Percentiles rank a stretch among this genome's conserved stretches.
phyloP scores from a whole-genome alignment of 192 early-diverging fungal species.

The Entomortierella beljakovae region DNA sequence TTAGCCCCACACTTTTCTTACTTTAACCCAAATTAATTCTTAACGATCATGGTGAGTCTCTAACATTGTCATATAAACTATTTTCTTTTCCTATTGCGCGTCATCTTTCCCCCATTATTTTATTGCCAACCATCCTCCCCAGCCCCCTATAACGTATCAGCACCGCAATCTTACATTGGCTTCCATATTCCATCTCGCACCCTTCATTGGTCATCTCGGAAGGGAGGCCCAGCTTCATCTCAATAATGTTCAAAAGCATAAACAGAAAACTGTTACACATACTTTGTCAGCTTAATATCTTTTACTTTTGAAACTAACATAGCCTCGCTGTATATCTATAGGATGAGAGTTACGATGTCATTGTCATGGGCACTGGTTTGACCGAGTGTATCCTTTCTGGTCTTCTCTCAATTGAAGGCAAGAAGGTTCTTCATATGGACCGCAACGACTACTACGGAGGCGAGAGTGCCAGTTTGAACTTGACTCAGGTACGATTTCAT shows the following conservation, averaged over 20 bases:
- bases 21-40: background rate
- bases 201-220: conserved; percentile 5
- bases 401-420: conserved; percentile 89
- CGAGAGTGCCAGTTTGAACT: conserved; percentile 94
- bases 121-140: background rate
- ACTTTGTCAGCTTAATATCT: background rate
- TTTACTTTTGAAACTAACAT: background rate
- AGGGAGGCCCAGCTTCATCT: background rate
- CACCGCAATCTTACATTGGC: conserved; percentile 1
- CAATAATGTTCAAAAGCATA: background rate
- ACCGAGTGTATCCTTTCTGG: conserved; percentile 93
- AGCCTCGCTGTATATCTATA: conserved; percentile 21
- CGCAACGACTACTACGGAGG: conserved; percentile 99
- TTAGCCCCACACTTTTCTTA: conserved; percentile 1
- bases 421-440: conserved; percentile 93
- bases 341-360: conserved; percentile 92
- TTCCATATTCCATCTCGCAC: too few relatives aligned
- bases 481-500: conserved; percentile 90
- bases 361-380: conserved; percentile 90
- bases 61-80: background rate
- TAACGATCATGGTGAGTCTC: conserved; percentile 30
- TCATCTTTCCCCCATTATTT: conserved; percentile 1
- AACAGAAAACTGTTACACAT: background rate
- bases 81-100: background rate
- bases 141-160: background rate